Conservation (phyloP, 2,329 filamentous ascomycete species). For the Verticillium tricorpus region DNA sequence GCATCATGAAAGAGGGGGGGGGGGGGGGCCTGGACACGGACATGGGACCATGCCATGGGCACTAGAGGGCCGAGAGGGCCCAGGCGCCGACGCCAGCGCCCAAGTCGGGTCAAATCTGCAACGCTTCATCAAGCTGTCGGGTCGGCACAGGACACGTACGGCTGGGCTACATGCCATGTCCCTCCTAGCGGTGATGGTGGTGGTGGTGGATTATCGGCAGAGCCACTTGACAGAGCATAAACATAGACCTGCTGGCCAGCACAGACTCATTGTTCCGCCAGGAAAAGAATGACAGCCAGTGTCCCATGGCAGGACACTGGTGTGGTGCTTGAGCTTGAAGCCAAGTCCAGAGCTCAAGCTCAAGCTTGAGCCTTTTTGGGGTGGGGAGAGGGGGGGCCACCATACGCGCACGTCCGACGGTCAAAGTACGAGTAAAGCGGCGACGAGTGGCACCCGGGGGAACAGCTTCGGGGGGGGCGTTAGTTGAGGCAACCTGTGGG, state of each 20-base stretch:
- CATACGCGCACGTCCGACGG: background rate
- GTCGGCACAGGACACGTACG: background rate
- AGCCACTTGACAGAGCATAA: too few species aligned
- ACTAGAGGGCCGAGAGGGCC: background rate
- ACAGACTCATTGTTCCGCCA: too few species aligned
- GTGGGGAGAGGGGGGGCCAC: too few species aligned
- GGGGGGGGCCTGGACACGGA: background rate
- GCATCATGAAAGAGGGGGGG: background rate
- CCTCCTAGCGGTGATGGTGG: too few species aligned
- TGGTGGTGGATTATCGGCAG: too few species aligned
- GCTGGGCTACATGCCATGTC: background rate
- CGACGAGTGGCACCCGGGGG: background rate
- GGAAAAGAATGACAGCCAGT: background rate
- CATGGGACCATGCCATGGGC: background rate
- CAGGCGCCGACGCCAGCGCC: background rate
- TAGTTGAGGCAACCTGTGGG: background rate
- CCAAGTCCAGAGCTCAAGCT: background rate
- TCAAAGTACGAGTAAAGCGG: background rate
- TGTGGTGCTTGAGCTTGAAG: background rate
- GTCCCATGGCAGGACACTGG: background rate
- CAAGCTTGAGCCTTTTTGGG: background rate
- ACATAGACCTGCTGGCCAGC: too few species aligned
- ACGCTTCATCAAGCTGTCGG: background rate
- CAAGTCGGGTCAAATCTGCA: background rate
- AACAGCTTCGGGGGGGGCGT: background rate